A percentile compares a stretch with the other conserved stretches of the same genome.
Evolutionary conservation across 805 yeast genomes (phyloP).

Genomic region (Hanseniaspora osmophila): DNA sequence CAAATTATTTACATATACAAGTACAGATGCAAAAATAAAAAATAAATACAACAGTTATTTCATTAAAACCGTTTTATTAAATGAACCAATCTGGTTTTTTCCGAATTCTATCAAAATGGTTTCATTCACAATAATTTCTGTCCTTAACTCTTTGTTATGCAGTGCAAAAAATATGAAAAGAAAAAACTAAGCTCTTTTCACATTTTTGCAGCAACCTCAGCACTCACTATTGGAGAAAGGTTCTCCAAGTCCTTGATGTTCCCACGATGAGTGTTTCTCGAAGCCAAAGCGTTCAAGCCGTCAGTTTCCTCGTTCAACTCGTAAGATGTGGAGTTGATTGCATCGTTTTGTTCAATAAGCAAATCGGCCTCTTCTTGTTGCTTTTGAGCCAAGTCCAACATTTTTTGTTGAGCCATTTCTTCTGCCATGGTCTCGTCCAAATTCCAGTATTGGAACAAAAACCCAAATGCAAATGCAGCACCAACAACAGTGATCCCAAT

Average conservation of each 20-base stretch:
- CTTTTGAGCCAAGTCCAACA: conserved; percentile 5
- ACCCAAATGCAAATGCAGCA: conserved; percentile 20
- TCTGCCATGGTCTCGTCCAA: conserved; percentile 29
- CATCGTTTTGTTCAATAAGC: background rate
- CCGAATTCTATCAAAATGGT: no score
- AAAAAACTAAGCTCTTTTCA: background rate
- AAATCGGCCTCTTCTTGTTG: conserved; percentile 4
- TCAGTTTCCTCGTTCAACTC: conserved; percentile 3
- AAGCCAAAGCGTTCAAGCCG: no score
- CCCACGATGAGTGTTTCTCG: background rate
- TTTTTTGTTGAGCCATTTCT: conserved; percentile 8
- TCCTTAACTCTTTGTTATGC: no score
- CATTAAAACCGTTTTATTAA: no score
- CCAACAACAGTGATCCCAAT: conserved; percentile 28
- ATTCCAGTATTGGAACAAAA: conserved; percentile 25
- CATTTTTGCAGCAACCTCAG: conserved; percentile 2
- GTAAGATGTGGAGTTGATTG: background rate
- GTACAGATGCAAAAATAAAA: no score
- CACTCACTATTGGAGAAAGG: conserved; percentile 5
- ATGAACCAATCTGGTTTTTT: no score
- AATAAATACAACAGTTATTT: no score
- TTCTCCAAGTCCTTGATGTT: background rate
- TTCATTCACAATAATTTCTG: no score
- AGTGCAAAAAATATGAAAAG: no score
- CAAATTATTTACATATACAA: no score